Base-by-base conservation (phyloP, 2,329 filamentous ascomycete species). In the Fusarium irregulare region DNA sequence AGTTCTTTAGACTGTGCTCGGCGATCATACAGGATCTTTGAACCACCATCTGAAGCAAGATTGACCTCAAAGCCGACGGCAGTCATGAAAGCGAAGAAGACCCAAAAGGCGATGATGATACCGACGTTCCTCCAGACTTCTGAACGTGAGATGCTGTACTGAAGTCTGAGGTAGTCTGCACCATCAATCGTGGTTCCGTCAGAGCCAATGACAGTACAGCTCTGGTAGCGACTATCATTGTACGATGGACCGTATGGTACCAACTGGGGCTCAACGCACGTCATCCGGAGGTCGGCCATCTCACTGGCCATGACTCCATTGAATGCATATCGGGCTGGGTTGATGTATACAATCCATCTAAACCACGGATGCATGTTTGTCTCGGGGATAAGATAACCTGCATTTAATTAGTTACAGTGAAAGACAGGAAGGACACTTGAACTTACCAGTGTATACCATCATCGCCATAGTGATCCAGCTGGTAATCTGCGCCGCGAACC, bases 331-430 rank as follows among this genome's bases (percentile, higher is more conserved):
- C 83, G 85, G 23, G 91, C 84, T 4, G 88, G 75, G 57, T 87
- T 88, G 62, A 91, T 87, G 89, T 89, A 91, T 28, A 86, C 80
- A 27, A 86, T 84, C 88, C 89, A 92, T 3, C 86, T 85, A 18
- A 87, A 37, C 71, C 68, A 72, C 27, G 32, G 18, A 3, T 71
- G 81, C 87, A 88, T 91, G 74, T 90, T 74, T 13, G 67, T 54
- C 0, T 66, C 53, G 0, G 77, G 74, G 18, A 82, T 79, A 4
- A 80, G 75, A 66, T 89, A 86, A 56, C 84, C 86, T 4, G 85
- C 85, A 30, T 30, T 30, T 30, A 30, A 3, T 30, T 13, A 30
- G 27, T 28, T 28, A 12, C 27, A 12, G 4, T 12, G 11, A 12
- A 28, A 1, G 4, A 2, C 27, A 28, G 11, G 2, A 28, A 28